Evolutionary conservation across 768 basidiomycete genomes (phyloP).

Genomic region (Russula emetica): DNA sequence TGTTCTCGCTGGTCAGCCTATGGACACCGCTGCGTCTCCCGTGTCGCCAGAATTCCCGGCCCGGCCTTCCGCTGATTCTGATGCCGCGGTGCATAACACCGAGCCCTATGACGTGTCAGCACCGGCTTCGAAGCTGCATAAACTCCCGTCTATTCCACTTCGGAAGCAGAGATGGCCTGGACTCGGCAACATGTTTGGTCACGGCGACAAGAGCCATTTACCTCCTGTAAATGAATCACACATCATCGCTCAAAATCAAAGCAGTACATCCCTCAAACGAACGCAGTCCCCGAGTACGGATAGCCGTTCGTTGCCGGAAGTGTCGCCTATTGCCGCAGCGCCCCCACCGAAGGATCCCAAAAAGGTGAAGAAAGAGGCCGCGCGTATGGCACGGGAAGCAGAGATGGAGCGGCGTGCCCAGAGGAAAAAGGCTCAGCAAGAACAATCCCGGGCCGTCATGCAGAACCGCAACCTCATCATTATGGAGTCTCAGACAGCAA

Average conservation of each 20-base stretch:
- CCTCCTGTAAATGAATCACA: slow-evolving; percentile 73
- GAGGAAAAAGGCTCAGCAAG: slow-evolving; percentile 68
- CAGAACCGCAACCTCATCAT: slow-evolving; percentile 79
- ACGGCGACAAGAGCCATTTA: slow-evolving; percentile 62
- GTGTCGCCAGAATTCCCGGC: slow-evolving; percentile 50
- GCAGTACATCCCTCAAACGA: slow-evolving; percentile 67
- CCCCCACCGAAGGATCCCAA: slow-evolving; percentile 55
- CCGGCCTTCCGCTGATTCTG: slow-evolving; percentile 41
- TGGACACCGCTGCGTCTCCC: slow-evolving; percentile 50
- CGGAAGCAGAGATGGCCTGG: slow-evolving; percentile 71
- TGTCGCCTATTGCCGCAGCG: slow-evolving; percentile 38
- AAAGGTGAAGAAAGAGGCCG: slow-evolving; percentile 77
- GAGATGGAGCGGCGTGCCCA: slow-evolving; percentile 80
- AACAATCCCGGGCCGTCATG: slow-evolving; percentile 91
- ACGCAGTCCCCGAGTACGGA: slow-evolving; percentile 72
- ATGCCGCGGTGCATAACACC: slow-evolving; percentile 34
- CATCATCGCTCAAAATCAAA: slow-evolving; percentile 40
- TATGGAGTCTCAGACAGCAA: slow-evolving; percentile 44
- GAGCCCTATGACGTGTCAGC: slow-evolving; percentile 40
- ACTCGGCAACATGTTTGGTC: slow-evolving; percentile 60
- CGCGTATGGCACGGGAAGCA: slow-evolving; percentile 71
- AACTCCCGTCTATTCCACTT: slow-evolving; percentile 55
- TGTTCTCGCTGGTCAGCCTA: slow-evolving; percentile 39
- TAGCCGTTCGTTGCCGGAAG: slow-evolving; percentile 58
- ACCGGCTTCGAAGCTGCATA: slow-evolving; percentile 50